A percentile compares a stretch with the other conserved stretches of the same genome.
Conservation (phyloP, 169 alveolate species). For the Plasmodium knowlesi region DNA sequence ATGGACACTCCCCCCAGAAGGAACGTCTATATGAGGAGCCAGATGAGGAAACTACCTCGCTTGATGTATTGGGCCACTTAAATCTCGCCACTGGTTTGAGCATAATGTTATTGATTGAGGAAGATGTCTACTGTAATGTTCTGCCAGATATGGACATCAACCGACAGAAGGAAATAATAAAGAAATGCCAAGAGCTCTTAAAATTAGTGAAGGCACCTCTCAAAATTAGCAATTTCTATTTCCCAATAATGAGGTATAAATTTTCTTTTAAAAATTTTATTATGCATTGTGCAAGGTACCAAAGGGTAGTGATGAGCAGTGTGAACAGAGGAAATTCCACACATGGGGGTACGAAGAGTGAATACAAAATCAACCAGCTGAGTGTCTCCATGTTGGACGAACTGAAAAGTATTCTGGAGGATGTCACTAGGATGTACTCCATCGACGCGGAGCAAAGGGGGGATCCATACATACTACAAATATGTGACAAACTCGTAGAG, state of each 20-base stretch:
- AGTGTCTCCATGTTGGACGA: constrained; percentile 4
- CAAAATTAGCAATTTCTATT: constrained; percentile 10
- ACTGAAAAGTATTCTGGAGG: constrained; percentile 5
- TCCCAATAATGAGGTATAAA: constrained; percentile 11
- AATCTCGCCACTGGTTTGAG: constrained; percentile 4
- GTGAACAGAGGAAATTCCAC: not conserved
- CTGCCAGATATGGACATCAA: not conserved
- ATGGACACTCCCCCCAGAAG: not conserved
- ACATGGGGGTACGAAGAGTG: not conserved
- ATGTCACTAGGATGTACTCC: not conserved
- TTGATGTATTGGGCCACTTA: constrained; percentile 14
- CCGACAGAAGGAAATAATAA: constrained; percentile 23
- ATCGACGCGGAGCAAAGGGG: not conserved
- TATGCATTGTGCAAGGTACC: not conserved
- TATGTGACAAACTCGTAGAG: constrained; percentile 17
- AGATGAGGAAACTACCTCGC: not conserved
- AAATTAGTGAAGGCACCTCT: constrained; percentile 24
- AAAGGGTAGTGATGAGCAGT: not conserved
- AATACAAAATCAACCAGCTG: not conserved
- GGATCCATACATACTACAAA: constrained; percentile 14
- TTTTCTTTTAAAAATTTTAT: constrained; percentile 20
- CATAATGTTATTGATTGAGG: constrained; percentile 22
- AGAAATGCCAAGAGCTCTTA: constrained; percentile 21
- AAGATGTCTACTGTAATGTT: not conserved
- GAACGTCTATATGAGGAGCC: not conserved